Evolutionary conservation across 441 rosid species (phyloP), one percentile per base, ranked within the genome.

Genomic region (Adansonia madagascariensis): DNA sequence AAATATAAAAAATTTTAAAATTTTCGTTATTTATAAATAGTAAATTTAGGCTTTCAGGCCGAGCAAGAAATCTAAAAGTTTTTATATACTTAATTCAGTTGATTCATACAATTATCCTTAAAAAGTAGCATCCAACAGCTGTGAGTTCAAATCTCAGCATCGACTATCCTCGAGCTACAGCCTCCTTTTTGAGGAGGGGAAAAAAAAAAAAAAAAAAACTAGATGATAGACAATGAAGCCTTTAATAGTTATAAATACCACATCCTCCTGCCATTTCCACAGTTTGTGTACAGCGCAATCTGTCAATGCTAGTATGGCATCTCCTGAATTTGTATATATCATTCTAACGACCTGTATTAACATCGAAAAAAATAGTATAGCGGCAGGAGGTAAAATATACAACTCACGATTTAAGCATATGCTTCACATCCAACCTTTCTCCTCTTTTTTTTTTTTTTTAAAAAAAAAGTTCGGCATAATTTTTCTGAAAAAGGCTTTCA

Each of bases 221-320:
- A 3, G 57, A 74, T 43, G 22, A 72, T 71, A 17, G 52, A 18
- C 52, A 17, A 39, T 8, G 14, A 39, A 71, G 63, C 17, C 22
- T 70, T 41, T 24, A 68, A 43, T 69, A 39, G 68, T 20, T 44
- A 65, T 11, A 10, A 53, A 12, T 81, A 90, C 94, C 94, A 88
- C 94, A 79, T 74, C 85, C 79, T 84, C 86, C 78, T 80, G 89
- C 92, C 94, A 91, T 85, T 89, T 91, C 92, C 92, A 91, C 44
- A 91, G 79, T 80, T 89, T 88, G 75, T 89, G 94, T 22, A 77
- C 78, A 61, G 92, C 91, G 79, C 88, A 89, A 76, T 87, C 87
- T 60, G 89, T 83, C 71, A 91, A 81, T 71, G 89, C 92, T 77
- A 91, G 74, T 74, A 91, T 75, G 75, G 91, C 86, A 78, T 63